Evolutionary conservation across 2,329 filamentous ascomycete species (phyloP).

Genomic region (Metarhizium rileyi): DNA sequence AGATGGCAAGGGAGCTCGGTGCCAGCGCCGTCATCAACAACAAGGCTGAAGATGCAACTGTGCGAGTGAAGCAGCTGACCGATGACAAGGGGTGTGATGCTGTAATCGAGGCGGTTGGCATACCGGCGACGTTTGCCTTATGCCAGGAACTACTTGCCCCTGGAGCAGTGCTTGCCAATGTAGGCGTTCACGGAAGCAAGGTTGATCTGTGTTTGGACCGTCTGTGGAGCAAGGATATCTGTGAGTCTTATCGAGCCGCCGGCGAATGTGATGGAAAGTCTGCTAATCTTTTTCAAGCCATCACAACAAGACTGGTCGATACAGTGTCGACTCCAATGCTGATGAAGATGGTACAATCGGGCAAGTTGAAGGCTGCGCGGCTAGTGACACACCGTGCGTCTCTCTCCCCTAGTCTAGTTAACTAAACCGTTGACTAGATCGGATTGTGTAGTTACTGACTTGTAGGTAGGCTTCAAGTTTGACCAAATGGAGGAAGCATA

Average conservation of each 20-base stretch:
- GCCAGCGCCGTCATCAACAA: constrained; percentile 36
- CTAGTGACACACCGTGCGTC: constrained; percentile 36
- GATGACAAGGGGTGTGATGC: constrained; percentile 44
- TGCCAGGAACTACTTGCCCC: constrained; percentile 43
- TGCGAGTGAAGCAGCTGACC: constrained; percentile 32
- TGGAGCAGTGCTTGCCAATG: constrained; percentile 45
- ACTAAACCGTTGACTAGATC: no score
- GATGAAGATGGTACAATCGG: constrained; percentile 32
- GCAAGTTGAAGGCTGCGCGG: constrained; percentile 29
- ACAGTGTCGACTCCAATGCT: constrained; percentile 38
- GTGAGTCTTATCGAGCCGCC: constrained; percentile 21
- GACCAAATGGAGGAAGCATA: constrained; percentile 34
- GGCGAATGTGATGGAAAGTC: neutral
- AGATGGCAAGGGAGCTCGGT: constrained; percentile 36
- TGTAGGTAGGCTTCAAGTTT: constrained; percentile 27
- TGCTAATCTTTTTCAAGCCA: constrained; percentile 17
- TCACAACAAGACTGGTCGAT: constrained; percentile 39
- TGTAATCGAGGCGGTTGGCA: constrained; percentile 48
- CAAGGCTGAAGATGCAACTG: constrained; percentile 22
- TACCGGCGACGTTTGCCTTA: constrained; percentile 41
- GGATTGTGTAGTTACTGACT: no score
- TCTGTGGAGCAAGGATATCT: constrained; percentile 45
- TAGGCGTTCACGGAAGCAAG: constrained; percentile 47
- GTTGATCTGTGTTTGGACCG: constrained; percentile 41
- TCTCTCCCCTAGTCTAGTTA: neutral